Base-by-base conservation (phyloP, 1,284 basidiomycete genomes). In the Marasmius fiardii region DNA sequence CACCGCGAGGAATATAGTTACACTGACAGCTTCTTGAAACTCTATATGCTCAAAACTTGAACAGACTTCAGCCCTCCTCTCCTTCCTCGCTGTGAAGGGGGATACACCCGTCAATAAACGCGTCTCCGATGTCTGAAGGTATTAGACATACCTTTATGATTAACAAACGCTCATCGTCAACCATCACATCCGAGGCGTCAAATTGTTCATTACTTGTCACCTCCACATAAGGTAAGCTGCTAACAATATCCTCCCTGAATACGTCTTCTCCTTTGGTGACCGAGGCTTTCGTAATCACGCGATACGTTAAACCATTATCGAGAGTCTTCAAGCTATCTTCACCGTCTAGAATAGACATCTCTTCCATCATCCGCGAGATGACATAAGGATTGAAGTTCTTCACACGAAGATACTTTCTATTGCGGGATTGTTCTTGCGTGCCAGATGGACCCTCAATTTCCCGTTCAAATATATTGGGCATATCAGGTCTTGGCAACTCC, bases 161-260 rank as follows among this genome's bases (percentile, higher is more conserved):
- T 54, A 80, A 63, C 48, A 82, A 59, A 56, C 77, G 65, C 59
- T 69, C 73, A 59, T 80, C 78, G 63, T 81, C 80, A 71, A 81
- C 76, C 79, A 81, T 81, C 44, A 79, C 77, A 65, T 81, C 78
- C 50, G 74, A 77, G 37, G 77, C 74, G 54, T 75, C 70, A 57
- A 74, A 77, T 52, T 79, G 74, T 60, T 73, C 63, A 59, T 75
- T 80, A 23, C 50, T 43, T 20, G 77, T 64, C 21, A 76, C 68
- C 65, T 81, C 78, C 43, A 74, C 72, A 61, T 81, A 81, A 4
- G 80, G 76, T 58, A 82, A 61, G 52, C 63, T 68, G 54, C 75
- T 77, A 45, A 71, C 66, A 54, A 81, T 73, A 59, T 79, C 74
- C 41, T 74, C 60, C 53, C 62, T 64, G 60, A 80, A 81, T 34